Evolutionary conservation across 108 stramenopile species (phyloP).

Genomic region (Chaetoceros muelleri): DNA sequence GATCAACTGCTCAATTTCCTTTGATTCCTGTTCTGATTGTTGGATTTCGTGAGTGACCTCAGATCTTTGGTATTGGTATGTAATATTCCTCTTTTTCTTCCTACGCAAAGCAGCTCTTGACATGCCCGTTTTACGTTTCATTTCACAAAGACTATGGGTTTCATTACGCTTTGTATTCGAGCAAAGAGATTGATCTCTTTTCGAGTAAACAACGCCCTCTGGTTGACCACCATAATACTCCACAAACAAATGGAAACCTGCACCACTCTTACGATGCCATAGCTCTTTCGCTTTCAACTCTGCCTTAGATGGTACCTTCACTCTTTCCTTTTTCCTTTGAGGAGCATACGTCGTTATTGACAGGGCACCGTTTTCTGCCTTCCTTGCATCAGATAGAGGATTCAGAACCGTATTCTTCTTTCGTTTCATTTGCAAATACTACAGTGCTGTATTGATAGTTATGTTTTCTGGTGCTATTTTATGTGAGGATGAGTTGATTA

Average conservation of each 20-base stretch:
- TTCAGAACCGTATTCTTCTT: background rate
- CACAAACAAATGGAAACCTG: constrained; percentile 48
- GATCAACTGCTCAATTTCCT: background rate
- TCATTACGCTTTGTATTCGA: background rate
- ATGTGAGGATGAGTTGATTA: too few species aligned
- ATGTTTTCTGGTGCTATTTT: too few species aligned
- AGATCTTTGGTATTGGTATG: background rate
- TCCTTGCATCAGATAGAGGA: background rate
- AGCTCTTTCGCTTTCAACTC: constrained; percentile 7
- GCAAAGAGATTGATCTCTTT: background rate
- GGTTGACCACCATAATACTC: constrained; percentile 55
- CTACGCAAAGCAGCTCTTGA: constrained; percentile 52
- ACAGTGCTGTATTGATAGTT: too few species aligned
- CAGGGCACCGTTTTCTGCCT: background rate
- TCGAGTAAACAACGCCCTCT: constrained; percentile 18
- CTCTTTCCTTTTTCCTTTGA: background rate
- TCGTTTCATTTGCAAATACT: too few species aligned
- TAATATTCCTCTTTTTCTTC: constrained; percentile 31
- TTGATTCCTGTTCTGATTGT: background rate
- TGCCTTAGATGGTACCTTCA: background rate
- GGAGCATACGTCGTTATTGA: background rate
- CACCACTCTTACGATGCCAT: constrained; percentile 60
- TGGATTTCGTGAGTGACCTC: too few species aligned
- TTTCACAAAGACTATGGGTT: background rate
- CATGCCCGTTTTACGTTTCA: constrained; percentile 18